Evolutionary conservation across 306 rosid species (phyloP).

Genomic region (Gleditsia sinensis): DNA sequence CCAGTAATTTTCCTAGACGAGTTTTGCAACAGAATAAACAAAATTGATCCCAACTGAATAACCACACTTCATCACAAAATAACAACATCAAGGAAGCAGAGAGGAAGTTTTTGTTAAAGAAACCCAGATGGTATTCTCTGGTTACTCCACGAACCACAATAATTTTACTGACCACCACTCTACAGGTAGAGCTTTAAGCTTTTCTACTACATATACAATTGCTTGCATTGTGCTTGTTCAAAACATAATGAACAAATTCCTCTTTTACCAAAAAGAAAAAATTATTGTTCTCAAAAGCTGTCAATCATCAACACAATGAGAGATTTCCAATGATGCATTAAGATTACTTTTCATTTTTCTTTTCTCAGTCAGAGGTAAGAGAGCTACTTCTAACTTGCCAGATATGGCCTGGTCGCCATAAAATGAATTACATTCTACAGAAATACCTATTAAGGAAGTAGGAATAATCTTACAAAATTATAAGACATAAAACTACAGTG

Average conservation of each 20-base stretch:
- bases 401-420: not conserved
- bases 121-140: no score
- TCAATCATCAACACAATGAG: not conserved
- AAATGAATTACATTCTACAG: not conserved
- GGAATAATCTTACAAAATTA: conserved; percentile 8
- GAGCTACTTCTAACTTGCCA: not conserved
- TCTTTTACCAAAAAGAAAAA: not conserved
- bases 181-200: no score
- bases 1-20: conserved; percentile 11
- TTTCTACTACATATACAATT: not conserved
- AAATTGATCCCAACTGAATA: no score
- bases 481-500: conserved; percentile 1
- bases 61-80: no score
- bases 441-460: conserved; percentile 4
- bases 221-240: not conserved
- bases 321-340: not conserved
- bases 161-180: no score
- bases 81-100: no score
- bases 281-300: not conserved
- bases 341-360: not conserved
- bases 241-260: not conserved
- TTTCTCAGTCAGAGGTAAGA: not conserved
- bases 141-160: no score
- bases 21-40: no score
- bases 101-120: no score